Evolutionary conservation across 441 rosid genomes (phyloP).

Genomic region (Biscutella laevigata): DNA sequence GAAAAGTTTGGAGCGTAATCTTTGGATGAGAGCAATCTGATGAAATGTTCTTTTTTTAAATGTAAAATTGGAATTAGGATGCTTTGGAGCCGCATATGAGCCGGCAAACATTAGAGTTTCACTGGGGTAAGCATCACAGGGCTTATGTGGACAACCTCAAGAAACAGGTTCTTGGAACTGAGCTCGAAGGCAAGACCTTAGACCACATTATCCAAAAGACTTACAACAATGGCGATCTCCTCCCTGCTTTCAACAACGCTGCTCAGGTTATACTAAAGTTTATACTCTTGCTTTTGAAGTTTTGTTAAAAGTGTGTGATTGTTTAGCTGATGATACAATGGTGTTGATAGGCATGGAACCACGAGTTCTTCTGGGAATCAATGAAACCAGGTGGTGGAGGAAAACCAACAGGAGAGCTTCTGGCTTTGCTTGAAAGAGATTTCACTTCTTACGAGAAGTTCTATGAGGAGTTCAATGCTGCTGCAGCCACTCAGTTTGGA

Average conservation of each 20-base stretch:
- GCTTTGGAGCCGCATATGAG: conserved; percentile 91
- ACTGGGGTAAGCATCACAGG: conserved; percentile 93
- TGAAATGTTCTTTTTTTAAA: neutral
- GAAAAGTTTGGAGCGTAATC: neutral
- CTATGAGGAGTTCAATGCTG: conserved; percentile 47
- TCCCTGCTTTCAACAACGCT: conserved; percentile 86
- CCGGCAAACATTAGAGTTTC: conserved; percentile 63
- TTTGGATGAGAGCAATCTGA: conserved; percentile 2
- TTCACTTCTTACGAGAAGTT: conserved; percentile 71
- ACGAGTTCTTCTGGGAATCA: conserved; percentile 89
- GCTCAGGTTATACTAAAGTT: conserved; percentile 71
- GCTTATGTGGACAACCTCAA: conserved; percentile 81
- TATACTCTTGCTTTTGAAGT: too few relatives aligned
- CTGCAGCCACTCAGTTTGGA: conserved; percentile 81
- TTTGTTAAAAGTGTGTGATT: neutral
- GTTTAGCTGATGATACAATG: neutral
- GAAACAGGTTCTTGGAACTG: conserved; percentile 73
- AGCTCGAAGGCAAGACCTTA: conserved; percentile 49
- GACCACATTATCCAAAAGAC: conserved; percentile 45
- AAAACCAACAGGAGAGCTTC: conserved; percentile 78
- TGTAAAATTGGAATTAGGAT: conserved; percentile 35
- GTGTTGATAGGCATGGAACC: conserved; percentile 73
- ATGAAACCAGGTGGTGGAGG: conserved; percentile 93
- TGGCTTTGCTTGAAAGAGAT: conserved; percentile 70
- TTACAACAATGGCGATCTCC: conserved; percentile 65